Conservation (phyloP, 768 basidiomycete genomes). For the Mycena metata region DNA sequence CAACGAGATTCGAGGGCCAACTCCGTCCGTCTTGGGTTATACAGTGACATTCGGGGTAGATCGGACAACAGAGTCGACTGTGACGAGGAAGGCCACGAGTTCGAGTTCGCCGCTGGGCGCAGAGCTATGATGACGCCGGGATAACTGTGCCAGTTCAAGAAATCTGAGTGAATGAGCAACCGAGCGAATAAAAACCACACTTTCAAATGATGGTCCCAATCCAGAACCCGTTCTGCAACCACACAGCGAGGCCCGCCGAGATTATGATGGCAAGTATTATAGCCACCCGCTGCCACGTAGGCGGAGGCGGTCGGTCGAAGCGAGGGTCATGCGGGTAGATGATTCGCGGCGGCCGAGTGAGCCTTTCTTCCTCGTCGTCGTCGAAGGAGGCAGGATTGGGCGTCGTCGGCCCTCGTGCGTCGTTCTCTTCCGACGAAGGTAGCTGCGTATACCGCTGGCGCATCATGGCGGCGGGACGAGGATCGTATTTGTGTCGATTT, state of each 20-base stretch:
- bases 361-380: constrained; percentile 36
- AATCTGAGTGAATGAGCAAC: too few species aligned
- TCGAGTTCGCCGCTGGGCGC: too few species aligned
- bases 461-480: constrained; percentile 9
- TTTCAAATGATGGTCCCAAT: constrained; percentile 10
- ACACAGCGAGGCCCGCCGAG: constrained; percentile 26
- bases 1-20: too few species aligned
- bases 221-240: constrained; percentile 35
- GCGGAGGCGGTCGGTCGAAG: constrained; percentile 24
- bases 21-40: too few species aligned
- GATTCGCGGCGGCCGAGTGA: constrained; percentile 25
- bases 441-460: constrained; percentile 26
- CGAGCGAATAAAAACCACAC: too few species aligned
- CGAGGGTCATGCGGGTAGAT: constrained; percentile 36
- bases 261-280: constrained; percentile 25
- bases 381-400: constrained; percentile 20
- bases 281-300: constrained; percentile 34
- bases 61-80: too few species aligned
- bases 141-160: too few species aligned
- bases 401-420: neutral
- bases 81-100: too few species aligned
- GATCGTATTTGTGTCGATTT: too few species aligned
- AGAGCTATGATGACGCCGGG: too few species aligned
- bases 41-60: too few species aligned
- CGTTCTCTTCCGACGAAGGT: constrained; percentile 17